Conservation (phyloP, 2,329 filamentous ascomycete genomes). For the Incumbomyces delicatus region DNA sequence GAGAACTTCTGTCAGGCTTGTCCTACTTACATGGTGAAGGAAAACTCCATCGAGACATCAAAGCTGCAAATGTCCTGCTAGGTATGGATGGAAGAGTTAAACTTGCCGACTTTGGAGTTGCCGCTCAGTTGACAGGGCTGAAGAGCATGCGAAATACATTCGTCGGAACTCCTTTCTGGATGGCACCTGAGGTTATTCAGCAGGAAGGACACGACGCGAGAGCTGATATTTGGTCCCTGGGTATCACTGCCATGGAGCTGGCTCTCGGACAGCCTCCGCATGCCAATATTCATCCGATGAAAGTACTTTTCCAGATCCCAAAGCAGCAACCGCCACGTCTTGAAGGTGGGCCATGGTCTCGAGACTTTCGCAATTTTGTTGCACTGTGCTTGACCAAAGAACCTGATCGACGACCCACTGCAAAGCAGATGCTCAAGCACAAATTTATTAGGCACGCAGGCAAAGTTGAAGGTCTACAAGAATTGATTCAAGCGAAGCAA, state of each 20-base stretch:
- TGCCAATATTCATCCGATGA: conserved; percentile 81
- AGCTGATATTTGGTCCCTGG: conserved; percentile 86
- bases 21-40: conserved; percentile 90
- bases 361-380: conserved; percentile 90
- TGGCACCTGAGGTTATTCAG: conserved; percentile 90
- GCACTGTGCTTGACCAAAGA: conserved; percentile 87
- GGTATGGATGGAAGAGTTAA: conserved; percentile 86
- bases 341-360: conserved; percentile 70
- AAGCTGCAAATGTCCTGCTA: conserved; percentile 92
- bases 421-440: conserved; percentile 78
- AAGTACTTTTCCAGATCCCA: conserved; percentile 82
- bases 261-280: conserved; percentile 82
- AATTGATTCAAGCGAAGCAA: conserved; percentile 71
- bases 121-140: conserved; percentile 91
- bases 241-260: conserved; percentile 85
- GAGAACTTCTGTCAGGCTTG: conserved; percentile 77
- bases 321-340: conserved; percentile 77
- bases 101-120: conserved; percentile 92
- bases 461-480: conserved; percentile 77
- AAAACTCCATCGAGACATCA: conserved; percentile 95
- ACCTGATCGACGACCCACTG: conserved; percentile 70
- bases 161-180: conserved; percentile 95
- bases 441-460: conserved; percentile 80
- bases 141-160: conserved; percentile 97
- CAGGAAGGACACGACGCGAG: conserved; percentile 78